A percentile compares a stretch with the other conserved stretches of the same genome.
Evolutionary conservation across 169 alveolate species (phyloP).

Genomic region (Cryptosporidium xiaoi): DNA sequence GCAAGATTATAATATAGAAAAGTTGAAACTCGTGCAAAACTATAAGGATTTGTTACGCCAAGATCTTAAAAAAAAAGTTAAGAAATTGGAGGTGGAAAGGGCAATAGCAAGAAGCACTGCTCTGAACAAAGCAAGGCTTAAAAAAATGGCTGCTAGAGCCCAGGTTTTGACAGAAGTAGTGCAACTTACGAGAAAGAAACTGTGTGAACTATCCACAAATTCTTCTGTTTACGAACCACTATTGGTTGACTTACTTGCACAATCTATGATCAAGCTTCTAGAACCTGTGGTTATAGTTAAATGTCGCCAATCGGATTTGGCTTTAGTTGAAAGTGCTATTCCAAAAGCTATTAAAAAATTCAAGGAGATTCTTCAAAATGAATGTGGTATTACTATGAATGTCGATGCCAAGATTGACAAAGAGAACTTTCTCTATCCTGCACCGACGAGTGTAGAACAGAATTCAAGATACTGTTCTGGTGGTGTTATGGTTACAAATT

Average conservation of each 20-base stretch:
- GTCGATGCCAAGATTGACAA: constrained; percentile 84
- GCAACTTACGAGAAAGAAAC: constrained; percentile 82
- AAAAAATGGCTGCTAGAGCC: constrained; percentile 87
- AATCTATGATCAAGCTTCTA: constrained; percentile 82
- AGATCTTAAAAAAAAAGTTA: constrained; percentile 81
- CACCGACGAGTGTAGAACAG: constrained; percentile 80
- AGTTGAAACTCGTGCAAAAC: constrained; percentile 89
- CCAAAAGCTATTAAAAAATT: constrained; percentile 83
- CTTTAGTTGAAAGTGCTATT: constrained; percentile 84
- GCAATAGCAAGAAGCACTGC: constrained; percentile 89
- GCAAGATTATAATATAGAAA: constrained; percentile 92
- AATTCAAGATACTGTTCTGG: constrained; percentile 80
- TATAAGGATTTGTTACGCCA: constrained; percentile 90
- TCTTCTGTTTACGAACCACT: constrained; percentile 40
- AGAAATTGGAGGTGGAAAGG: constrained; percentile 58
- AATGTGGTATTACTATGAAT: constrained; percentile 80
- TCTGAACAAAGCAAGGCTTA: constrained; percentile 87
- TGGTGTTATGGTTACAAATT: constrained; percentile 83
- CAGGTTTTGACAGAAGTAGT: constrained; percentile 83
- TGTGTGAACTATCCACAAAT: constrained; percentile 76
- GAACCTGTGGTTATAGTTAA: constrained; percentile 86
- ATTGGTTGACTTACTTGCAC: constrained; percentile 36
- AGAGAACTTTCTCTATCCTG: constrained; percentile 81
- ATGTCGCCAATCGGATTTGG: constrained; percentile 87
- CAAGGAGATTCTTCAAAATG: constrained; percentile 79